Evolutionary conservation across 345 rosid species (phyloP).

Genomic region (Eucalyptus paniculata): DNA sequence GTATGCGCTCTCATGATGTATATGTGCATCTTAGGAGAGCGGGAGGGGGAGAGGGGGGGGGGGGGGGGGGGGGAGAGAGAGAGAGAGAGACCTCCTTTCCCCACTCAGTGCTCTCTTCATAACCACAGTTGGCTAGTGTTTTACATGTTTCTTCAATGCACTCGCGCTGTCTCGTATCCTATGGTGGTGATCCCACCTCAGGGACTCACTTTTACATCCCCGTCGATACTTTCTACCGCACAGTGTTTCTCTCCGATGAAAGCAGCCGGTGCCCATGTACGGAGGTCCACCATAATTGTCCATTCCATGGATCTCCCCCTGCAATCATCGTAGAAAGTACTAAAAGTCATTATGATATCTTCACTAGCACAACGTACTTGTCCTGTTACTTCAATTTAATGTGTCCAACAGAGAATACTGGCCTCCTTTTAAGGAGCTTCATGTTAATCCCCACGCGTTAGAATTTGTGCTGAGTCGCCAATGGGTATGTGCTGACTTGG

Average conservation of each 20-base stretch:
- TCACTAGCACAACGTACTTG: background rate
- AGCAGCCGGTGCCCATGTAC: slow-evolving; percentile 18
- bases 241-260: slow-evolving; percentile 15
- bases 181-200: background rate
- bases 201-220: background rate
- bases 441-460: background rate
- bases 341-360: background rate
- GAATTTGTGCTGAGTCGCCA: background rate
- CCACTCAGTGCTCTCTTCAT: slow-evolving; percentile 11
- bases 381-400: background rate
- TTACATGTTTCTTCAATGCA: slow-evolving; percentile 1
- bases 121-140: slow-evolving; percentile 5
- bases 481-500: background rate
- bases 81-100: slow-evolving; percentile 8
- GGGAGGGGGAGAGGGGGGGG: fast-evolving
- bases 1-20: too few relatives aligned
- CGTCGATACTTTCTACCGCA: background rate
- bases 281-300: slow-evolving; percentile 10
- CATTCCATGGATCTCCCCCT: slow-evolving; percentile 11
- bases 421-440: background rate
- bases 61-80: fast-evolving
- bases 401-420: background rate
- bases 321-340: background rate
- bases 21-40: background rate
- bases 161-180: background rate